phyloP scores from a whole-genome alignment of 768 basidiomycete genomes.

The Rhodotorula toruloides region DNA sequence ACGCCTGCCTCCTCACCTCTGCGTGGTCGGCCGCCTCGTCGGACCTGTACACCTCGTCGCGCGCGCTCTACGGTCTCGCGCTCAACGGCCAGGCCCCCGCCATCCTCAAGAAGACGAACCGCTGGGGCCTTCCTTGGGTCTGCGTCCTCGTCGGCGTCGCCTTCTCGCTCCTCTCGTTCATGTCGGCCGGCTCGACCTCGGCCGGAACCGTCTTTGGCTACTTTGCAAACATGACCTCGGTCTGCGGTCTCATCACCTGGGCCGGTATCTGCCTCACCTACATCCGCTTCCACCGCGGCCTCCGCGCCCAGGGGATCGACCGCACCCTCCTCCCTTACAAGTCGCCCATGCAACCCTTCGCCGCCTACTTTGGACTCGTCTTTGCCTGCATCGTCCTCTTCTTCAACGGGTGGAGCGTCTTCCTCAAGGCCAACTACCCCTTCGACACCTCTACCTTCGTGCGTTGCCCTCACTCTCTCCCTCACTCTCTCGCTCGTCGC shows the following conservation, averaged over 20 bases:
- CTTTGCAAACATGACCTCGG: conserved; percentile 45
- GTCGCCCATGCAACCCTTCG: conserved; percentile 53
- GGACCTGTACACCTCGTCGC: conserved; percentile 43
- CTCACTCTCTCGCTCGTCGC: background rate
- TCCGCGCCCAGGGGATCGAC: conserved; percentile 50
- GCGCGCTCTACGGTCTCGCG: conserved; percentile 47
- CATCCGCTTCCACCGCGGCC: conserved; percentile 18
- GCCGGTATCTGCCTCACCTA: conserved; percentile 13
- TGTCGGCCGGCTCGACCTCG: conserved; percentile 24
- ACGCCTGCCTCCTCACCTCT: conserved; percentile 48
- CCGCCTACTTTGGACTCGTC: conserved; percentile 65
- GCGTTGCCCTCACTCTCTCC: background rate
- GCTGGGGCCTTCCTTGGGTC: conserved; percentile 46
- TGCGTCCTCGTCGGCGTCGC: conserved; percentile 44
- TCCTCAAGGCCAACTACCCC: conserved; percentile 6
- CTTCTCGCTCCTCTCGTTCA: conserved; percentile 44
- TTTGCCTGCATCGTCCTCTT: conserved; percentile 49
- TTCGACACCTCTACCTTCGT: conserved; percentile 19
- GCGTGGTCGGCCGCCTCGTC: conserved; percentile 48
- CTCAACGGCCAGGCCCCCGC: conserved; percentile 47
- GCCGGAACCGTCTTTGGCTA: conserved; percentile 47
- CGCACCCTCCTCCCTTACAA: conserved; percentile 50
- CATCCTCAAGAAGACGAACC: conserved; percentile 47
- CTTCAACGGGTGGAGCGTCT: conserved; percentile 35
- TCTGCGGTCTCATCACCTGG: conserved; percentile 36